phyloP scores from a whole-genome alignment of 2,329 filamentous ascomycete species.

The Zelopaecilomyces penicillatus region DNA sequence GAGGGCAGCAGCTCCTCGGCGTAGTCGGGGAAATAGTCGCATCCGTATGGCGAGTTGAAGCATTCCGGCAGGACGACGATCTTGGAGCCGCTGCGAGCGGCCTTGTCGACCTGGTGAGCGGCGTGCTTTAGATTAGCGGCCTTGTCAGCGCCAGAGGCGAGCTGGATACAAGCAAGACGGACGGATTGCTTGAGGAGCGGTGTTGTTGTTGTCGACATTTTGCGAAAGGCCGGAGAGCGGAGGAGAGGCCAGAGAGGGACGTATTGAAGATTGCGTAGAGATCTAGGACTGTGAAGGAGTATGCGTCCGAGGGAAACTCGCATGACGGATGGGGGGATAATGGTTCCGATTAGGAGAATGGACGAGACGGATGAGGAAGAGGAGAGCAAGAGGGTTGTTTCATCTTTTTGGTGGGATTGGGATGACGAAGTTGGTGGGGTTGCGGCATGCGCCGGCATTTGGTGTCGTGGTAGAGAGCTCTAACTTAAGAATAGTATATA shows the following conservation, averaged over 20 bases:
- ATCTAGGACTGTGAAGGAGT: slow-evolving; percentile 1
- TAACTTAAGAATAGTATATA: too few species aligned
- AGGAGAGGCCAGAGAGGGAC: slow-evolving; percentile 10
- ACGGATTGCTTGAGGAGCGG: slow-evolving; percentile 63
- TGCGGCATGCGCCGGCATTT: too few species aligned
- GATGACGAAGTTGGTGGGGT: too few species aligned
- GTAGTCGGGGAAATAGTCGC: slow-evolving; percentile 80
- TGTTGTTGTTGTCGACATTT: slow-evolving; percentile 25
- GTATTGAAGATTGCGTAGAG: slow-evolving; percentile 8
- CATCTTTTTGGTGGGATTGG: too few species aligned
- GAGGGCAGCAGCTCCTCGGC: slow-evolving; percentile 78
- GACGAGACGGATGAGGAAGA: too few species aligned
- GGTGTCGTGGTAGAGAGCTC: too few species aligned
- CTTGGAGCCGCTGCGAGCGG: slow-evolving; percentile 65
- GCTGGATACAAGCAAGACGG: slow-evolving; percentile 74
- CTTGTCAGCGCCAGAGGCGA: slow-evolving; percentile 78
- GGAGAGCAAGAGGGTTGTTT: too few species aligned
- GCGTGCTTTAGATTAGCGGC: slow-evolving; percentile 73
- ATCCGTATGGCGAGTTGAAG: slow-evolving; percentile 98
- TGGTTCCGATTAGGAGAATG: too few species aligned
- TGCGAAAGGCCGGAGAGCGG: slow-evolving; percentile 19
- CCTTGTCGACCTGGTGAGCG: slow-evolving; percentile 72
- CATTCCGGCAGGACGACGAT: slow-evolving; percentile 94
- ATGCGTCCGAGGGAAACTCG: slow-evolving; percentile 2
- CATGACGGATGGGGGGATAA: not conserved